These are phyloP conservation scores for Coemansia sp. DNA, from an alignment of 192 early-diverging fungal species.

Conservation along the genomic window DNA sequence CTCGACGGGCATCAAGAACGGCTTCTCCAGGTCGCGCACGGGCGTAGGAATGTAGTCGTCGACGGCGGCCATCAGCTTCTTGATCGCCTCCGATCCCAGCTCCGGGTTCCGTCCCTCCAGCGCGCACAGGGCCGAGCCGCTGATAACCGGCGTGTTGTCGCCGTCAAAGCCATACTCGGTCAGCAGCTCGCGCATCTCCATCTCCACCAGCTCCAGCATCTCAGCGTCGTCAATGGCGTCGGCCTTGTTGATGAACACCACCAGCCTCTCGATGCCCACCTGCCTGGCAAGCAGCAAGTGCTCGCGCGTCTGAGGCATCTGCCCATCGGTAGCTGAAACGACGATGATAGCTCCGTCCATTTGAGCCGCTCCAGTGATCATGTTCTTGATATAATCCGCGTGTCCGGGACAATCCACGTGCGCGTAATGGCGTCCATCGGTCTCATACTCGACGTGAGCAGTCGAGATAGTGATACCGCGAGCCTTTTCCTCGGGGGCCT, in stretches of 20 bases:
- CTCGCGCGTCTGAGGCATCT: slow-evolving; percentile 99
- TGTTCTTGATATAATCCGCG: slow-evolving; percentile 99
- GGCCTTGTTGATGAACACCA: slow-evolving; percentile 99
- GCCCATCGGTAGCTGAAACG: slow-evolving; percentile 96
- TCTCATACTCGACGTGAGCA: slow-evolving; percentile 98
- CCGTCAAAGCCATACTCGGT: slow-evolving; percentile 90
- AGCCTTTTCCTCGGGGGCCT: slow-evolving; percentile 97
- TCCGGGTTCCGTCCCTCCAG: slow-evolving; percentile 89
- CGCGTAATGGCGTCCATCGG: slow-evolving; percentile 84
- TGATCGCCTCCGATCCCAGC: slow-evolving; percentile 85
- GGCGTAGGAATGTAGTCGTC: slow-evolving; percentile 92
- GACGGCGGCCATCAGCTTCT: slow-evolving; percentile 91
- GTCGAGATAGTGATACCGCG: slow-evolving; percentile 98
- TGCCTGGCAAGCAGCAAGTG: slow-evolving; percentile 95
- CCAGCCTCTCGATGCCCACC: slow-evolving; percentile 89
- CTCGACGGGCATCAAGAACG: slow-evolving; percentile 99
- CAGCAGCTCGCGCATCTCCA: slow-evolving; percentile 98
- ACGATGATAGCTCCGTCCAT: slow-evolving; percentile 99
- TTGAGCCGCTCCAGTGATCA: slow-evolving; percentile 97
- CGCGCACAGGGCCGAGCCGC: slow-evolving; percentile 93
- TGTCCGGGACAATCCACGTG: slow-evolving; percentile 95
- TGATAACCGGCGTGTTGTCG: slow-evolving; percentile 86
- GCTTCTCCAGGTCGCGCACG: slow-evolving; percentile 92
- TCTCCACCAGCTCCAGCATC: slow-evolving; percentile 98
- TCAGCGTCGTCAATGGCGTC: slow-evolving; percentile 95